Evolutionary conservation across 2,329 filamentous ascomycete genomes (phyloP), one percentile per base, ranked within the genome.

Genomic region (Hypoxylon sp.): DNA sequence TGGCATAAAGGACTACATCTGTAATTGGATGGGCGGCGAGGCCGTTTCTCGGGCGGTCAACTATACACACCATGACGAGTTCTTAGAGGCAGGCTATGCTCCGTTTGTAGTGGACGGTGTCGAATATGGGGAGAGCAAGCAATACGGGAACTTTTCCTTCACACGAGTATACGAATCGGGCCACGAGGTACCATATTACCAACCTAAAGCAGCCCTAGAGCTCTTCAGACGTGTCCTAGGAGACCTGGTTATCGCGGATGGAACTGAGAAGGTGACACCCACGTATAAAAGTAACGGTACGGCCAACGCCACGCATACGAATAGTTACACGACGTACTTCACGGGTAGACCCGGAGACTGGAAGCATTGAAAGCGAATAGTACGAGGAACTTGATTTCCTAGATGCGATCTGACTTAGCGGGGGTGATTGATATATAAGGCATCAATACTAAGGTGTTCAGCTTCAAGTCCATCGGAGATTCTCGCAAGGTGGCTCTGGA

Each of bases 21-120:
- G 87, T 77, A 90, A 90, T 76, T 90, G 90, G 87, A 82, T 90
- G 70, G 93, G 93, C n/a, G 93, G 92, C 36, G 86, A 96, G 78
- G 89, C 90, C 1, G 84, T 93, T 45, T 92, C 90, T 2, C 82
- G 93, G 2, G 84, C 85, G 5, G 81, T 93, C 0, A 84, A 88
- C 43, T 81, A 83, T 14, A 73, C 79, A 17, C 89, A 91, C 69
- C 79, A 82, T 0, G 78, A 80, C 1, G 79, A 80, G 28, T 96
- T 95, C 76, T 80, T 84, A 1, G 77, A 81, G 0, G 89, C 93
- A 0, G 92, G 92, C 0, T 96, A 96, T 76, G 87, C 88, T 0
- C 88, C 90, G 13, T 89, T 96, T 68, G 81, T 89, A 11, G 88
- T 92, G 43, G 92, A 93, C 75, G 84, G 84, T 25, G 83, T 85